Evolutionary conservation across 2,329 filamentous ascomycete species (phyloP).

Genomic region (Aspergillus phoenicis): DNA sequence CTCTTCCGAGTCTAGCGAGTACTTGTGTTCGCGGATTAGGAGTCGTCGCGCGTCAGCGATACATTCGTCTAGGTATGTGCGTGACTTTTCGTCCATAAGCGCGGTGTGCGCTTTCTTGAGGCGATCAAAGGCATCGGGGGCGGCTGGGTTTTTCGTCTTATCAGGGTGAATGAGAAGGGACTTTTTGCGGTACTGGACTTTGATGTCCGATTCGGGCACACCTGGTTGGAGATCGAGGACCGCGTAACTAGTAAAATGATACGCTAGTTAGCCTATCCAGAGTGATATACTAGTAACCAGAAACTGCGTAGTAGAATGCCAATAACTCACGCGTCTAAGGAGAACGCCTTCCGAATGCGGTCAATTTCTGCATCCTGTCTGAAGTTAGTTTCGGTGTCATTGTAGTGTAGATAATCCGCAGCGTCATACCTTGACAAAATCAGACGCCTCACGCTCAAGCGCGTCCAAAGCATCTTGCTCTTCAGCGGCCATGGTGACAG

Average conservation of each 20-base stretch:
- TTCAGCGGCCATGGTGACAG: slow-evolving; percentile 56
- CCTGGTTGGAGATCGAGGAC: slow-evolving; percentile 95
- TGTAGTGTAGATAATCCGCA: neutral
- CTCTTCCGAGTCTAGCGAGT: slow-evolving; percentile 85
- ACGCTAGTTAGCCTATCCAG: slow-evolving; percentile 6
- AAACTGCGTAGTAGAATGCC: neutral
- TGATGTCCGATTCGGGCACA: slow-evolving; percentile 94
- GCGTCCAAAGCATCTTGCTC: slow-evolving; percentile 77
- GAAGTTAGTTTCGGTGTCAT: neutral
- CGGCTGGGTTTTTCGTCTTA: slow-evolving; percentile 87
- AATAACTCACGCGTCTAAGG: slow-evolving; percentile 65
- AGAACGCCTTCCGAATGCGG: slow-evolving; percentile 88
- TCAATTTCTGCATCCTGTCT: slow-evolving; percentile 88
- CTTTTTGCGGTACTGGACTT: slow-evolving; percentile 89
- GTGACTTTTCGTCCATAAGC: slow-evolving; percentile 92
- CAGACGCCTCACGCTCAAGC: slow-evolving; percentile 81
- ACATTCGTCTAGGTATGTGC: slow-evolving; percentile 83
- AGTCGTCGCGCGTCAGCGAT: slow-evolving; percentile 96
- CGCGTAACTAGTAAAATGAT: slow-evolving; percentile 65
- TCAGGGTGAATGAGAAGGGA: slow-evolving; percentile 99
- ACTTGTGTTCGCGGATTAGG: slow-evolving; percentile 90
- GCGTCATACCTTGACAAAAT: slow-evolving; percentile 76
- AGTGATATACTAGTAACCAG: neutral
- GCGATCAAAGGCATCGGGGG: slow-evolving; percentile 94
- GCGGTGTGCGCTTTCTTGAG: slow-evolving; percentile 92